Percentiles rank a stretch among this genome's conserved stretches.
Evolutionary conservation across 257 asterid genomes (phyloP).

Genomic region (Cordia subcordata): DNA sequence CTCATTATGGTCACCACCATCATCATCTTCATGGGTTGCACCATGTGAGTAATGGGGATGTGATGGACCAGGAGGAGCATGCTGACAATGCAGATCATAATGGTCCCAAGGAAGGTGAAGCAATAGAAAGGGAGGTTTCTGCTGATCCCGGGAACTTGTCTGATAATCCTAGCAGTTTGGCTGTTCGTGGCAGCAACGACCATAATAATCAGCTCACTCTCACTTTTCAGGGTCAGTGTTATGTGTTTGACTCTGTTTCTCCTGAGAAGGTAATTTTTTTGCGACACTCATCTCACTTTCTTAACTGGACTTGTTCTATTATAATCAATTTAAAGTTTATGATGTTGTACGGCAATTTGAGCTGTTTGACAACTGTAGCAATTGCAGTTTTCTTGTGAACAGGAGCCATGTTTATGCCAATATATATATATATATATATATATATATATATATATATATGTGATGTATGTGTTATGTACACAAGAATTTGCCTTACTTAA

Average conservation of each 20-base stretch:
- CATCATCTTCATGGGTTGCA: conserved; percentile 46
- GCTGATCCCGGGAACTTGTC: conserved; percentile 39
- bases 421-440: too few relatives aligned
- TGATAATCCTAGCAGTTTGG: conserved; percentile 36
- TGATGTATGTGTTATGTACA: too few relatives aligned
- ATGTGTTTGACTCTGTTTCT: conserved; percentile 66
- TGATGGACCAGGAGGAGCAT: conserved; percentile 42
- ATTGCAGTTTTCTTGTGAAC: too few relatives aligned
- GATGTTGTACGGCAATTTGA: too few relatives aligned
- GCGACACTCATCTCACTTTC: background rate
- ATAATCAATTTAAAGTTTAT: background rate
- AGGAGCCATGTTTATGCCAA: too few relatives aligned
- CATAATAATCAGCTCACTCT: conserved; percentile 57
- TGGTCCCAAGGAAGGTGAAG: conserved; percentile 39
- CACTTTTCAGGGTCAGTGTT: conserved; percentile 73
- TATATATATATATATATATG: too few relatives aligned
- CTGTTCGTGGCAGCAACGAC: conserved; percentile 32
- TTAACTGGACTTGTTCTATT: background rate
- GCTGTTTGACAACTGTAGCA: too few relatives aligned
- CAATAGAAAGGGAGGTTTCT: conserved; percentile 47
- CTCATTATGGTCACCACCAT: conserved; percentile 28
- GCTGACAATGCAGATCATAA: conserved; percentile 37
- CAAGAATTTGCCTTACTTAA: too few relatives aligned
- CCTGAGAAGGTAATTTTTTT: conserved; percentile 53
- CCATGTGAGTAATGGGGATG: conserved; percentile 36